Evolutionary conservation across 2,329 filamentous ascomycete species (phyloP), one percentile per base, ranked within the genome.

Genomic region (Lasiodiplodia sp.): DNA sequence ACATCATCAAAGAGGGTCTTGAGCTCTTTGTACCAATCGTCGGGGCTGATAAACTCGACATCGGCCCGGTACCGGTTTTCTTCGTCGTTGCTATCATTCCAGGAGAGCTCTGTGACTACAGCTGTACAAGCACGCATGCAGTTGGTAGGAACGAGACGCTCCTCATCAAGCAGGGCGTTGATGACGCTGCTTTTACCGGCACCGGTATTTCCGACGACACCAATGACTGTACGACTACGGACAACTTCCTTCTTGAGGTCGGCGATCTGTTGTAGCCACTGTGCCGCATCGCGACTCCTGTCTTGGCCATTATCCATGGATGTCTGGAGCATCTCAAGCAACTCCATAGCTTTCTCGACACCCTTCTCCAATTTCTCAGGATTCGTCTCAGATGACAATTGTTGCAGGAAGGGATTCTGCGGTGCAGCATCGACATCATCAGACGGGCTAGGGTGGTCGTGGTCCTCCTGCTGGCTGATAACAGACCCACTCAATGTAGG

Each of bases 111-210:
- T 0, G 87, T 90, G 0, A 88, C 83, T 0, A 87, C 86, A 0
- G 87, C 87, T 0, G 88, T 91, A 68, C 87, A 90, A 0, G 88
- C 88, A 34, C 86, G 79, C 83, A 90, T 87, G 73, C 87, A 87
- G 71, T 86, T 87, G 0, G 85, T 87, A 0, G 85, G 83, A 0
- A 83, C 81, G 18, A 87, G 77, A n/a, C 84, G 80, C 70, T 90
- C 87, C 72, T 90, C 86, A 37, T 90, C 87, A 0, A 90, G 79
- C 40, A 91, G 73, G 0, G 88, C 88, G 72, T 90, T 91, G 75
- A 91, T 89, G 0, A 90, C 79, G 1, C 85, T 87, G 23, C 84
- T 87, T 73, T 91, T 91, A 0, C 88, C 88, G 1, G 86, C 84
- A 0, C 88, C 88, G 0, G 89, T 90, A 66, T 85, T 87, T 0